Evolutionary conservation across 192 early-diverging fungal genomes (phyloP).

Genomic region (Coemansia sp.): DNA sequence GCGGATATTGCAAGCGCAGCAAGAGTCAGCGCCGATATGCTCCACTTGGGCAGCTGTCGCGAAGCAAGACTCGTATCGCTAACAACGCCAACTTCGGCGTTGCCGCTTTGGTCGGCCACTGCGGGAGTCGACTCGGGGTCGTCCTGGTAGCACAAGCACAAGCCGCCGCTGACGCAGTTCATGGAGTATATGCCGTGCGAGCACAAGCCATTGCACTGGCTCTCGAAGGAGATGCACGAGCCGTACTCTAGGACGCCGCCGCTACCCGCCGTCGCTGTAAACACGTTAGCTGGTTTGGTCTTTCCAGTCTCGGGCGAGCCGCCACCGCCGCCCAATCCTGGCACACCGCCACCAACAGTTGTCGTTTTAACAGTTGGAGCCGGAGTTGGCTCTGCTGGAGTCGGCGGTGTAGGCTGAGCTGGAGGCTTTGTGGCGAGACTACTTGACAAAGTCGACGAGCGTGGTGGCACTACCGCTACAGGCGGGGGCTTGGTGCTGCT

Average conservation of each 20-base stretch:
- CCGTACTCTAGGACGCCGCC: constrained; percentile 49
- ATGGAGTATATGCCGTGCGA: constrained; percentile 43
- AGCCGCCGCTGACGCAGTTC: constrained; percentile 43
- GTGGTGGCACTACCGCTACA: background rate
- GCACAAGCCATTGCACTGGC: constrained; percentile 46
- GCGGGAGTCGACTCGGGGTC: constrained; percentile 17
- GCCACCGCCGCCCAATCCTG: constrained; percentile 39
- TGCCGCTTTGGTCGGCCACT: constrained; percentile 6
- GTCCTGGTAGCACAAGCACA: constrained; percentile 43
- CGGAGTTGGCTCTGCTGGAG: background rate
- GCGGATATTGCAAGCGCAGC: constrained; percentile 26
- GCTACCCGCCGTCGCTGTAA: constrained; percentile 40
- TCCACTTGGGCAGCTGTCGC: constrained; percentile 14
- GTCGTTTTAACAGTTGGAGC: background rate
- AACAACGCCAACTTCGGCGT: background rate
- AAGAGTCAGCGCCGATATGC: constrained; percentile 12
- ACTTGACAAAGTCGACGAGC: background rate
- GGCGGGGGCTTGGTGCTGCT: background rate
- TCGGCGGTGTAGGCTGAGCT: background rate
- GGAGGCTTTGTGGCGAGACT: background rate
- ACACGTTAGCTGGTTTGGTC: constrained; percentile 24
- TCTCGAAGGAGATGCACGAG: constrained; percentile 44
- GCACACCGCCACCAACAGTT: constrained; percentile 15
- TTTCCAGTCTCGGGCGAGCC: constrained; percentile 9
- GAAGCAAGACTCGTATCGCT: background rate